Conservation (phyloP, 108 stramenopile species). For the Cyclotella cryptica region DNA sequence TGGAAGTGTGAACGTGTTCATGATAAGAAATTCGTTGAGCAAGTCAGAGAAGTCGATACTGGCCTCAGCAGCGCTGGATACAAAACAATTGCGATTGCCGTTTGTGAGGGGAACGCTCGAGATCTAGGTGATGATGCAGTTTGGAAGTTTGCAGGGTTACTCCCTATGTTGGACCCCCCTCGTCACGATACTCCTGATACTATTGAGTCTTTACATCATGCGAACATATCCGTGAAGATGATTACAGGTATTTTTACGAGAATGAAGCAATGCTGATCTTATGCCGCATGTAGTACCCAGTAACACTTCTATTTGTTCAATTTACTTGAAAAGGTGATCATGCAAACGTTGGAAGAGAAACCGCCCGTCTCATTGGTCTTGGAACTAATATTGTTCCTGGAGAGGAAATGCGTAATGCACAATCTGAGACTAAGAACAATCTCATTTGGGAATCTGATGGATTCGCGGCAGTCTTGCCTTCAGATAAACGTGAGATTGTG, state of each 20-base stretch:
- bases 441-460: conserved; percentile 77
- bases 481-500: conserved; percentile 79
- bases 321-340: conserved; percentile 49
- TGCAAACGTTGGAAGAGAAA: conserved; percentile 67
- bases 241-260: conserved; percentile 61
- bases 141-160: conserved; percentile 80
- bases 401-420: conserved; percentile 51
- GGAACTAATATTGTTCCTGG: conserved; percentile 59
- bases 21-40: conserved; percentile 27
- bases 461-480: conserved; percentile 81
- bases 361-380: conserved; percentile 69
- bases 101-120: conserved; percentile 62
- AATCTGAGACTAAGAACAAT: conserved; percentile 49
- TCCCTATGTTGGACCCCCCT: conserved; percentile 89
- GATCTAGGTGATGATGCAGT: conserved; percentile 46
- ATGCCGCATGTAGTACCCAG: too few relatives aligned
- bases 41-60: conserved; percentile 34
- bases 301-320: too few relatives aligned
- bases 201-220: conserved; percentile 69
- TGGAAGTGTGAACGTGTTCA: conserved; percentile 61
- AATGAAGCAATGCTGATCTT: too few relatives aligned
- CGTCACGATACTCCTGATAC: conserved; percentile 79
- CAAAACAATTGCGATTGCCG: conserved; percentile 77
- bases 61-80: conserved; percentile 62
- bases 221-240: conserved; percentile 87